phyloP scores from a whole-genome alignment of 768 basidiomycete genomes.

The Pulveroboletus frians region DNA sequence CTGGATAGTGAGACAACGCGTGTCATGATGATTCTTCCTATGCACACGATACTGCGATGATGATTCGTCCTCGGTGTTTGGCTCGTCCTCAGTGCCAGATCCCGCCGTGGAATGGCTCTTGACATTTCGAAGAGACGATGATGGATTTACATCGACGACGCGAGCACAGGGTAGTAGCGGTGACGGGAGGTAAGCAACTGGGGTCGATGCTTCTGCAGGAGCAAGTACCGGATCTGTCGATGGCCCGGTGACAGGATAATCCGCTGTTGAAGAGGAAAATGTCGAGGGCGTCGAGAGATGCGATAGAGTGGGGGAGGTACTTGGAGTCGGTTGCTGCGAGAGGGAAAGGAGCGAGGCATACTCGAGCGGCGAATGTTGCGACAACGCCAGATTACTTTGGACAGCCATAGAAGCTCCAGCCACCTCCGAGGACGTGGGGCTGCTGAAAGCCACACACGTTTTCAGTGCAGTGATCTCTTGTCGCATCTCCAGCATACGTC shows the following conservation, averaged over 20 bases:
- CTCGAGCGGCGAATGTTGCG: conserved; percentile 9
- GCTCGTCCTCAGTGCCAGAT: conserved; percentile 36
- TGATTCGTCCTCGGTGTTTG: conserved; percentile 32
- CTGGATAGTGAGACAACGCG: conserved; percentile 61
- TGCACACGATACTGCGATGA: conserved; percentile 34
- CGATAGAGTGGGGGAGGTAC: conserved; percentile 26
- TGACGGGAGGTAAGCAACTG: conserved; percentile 9
- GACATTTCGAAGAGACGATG: conserved; percentile 8
- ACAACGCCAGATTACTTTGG: not conserved
- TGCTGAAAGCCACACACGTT: conserved; percentile 32
- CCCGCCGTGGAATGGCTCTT: conserved; percentile 31
- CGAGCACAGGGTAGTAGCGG: conserved; percentile 14
- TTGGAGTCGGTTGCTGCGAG: conserved; percentile 29
- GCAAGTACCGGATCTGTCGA: conserved; percentile 3
- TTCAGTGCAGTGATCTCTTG: conserved; percentile 47
- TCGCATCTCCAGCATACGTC: conserved; percentile 49
- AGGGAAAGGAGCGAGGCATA: conserved; percentile 2
- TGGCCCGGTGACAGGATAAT: conserved; percentile 11
- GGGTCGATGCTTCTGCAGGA: conserved; percentile 3
- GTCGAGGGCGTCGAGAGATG: conserved; percentile 27
- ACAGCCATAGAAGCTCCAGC: not conserved
- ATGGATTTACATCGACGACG: conserved; percentile 18
- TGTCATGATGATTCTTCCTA: conserved; percentile 59
- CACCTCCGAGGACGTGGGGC: conserved; percentile 6
- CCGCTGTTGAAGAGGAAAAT: conserved; percentile 10